Evolutionary conservation across 139 green algal genomes (phyloP).

Genomic region (Nannochloris sp.): DNA sequence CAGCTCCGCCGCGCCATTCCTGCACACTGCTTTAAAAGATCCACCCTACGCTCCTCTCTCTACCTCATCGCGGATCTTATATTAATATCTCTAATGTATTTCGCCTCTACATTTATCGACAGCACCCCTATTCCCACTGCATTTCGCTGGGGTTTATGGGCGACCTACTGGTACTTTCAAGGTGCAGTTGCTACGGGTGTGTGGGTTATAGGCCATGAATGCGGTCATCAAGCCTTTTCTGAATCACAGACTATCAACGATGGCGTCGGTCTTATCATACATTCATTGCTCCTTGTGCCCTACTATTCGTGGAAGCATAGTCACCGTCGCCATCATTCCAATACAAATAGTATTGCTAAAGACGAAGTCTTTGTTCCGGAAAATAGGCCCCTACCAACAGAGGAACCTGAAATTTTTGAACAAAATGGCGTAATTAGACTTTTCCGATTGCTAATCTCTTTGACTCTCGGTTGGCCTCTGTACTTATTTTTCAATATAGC

Average conservation of each 20-base stretch:
- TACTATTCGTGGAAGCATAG: slow-evolving; percentile 92
- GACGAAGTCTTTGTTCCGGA: slow-evolving; percentile 88
- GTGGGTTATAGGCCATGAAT: slow-evolving; percentile 83
- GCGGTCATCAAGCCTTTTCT: slow-evolving; percentile 72
- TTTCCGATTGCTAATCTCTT: slow-evolving; percentile 42
- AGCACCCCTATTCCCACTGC: slow-evolving; percentile 14
- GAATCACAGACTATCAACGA: slow-evolving; percentile 61
- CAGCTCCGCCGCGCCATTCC: slow-evolving; percentile 72
- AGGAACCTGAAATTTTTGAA: neutral
- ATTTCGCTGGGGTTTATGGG: slow-evolving; percentile 51
- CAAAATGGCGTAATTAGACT: slow-evolving; percentile 26
- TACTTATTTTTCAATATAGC: slow-evolving; percentile 76
- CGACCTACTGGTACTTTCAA: slow-evolving; percentile 65
- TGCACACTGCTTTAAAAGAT: slow-evolving; percentile 74
- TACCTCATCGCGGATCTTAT: slow-evolving; percentile 64
- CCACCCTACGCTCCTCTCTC: slow-evolving; percentile 22
- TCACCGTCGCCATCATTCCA: slow-evolving; percentile 80
- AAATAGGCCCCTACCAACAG: slow-evolving; percentile 8
- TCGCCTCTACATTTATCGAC: slow-evolving; percentile 43
- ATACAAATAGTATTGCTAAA: slow-evolving; percentile 63
- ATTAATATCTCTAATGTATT: slow-evolving; percentile 33
- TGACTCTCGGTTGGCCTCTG: slow-evolving; percentile 72
- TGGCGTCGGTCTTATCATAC: slow-evolving; percentile 66
- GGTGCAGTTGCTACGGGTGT: slow-evolving; percentile 61
- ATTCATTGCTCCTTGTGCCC: slow-evolving; percentile 75